These are phyloP conservation scores for Diaporthe velutina DNA, from an alignment of 2,329 filamentous ascomycete genomes.

Conservation along the genomic window DNA sequence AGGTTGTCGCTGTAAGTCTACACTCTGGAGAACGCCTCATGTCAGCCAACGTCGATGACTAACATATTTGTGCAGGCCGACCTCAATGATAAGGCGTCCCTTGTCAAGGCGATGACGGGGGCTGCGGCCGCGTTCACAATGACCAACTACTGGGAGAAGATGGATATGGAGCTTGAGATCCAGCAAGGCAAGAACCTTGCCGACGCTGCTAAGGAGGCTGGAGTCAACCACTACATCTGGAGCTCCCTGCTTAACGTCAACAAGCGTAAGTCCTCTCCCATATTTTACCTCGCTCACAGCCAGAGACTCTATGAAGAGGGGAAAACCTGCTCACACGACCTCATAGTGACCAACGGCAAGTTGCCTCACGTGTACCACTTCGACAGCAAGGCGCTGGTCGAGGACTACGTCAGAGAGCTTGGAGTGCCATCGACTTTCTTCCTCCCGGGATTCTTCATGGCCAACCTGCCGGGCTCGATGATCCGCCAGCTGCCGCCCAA, in stretches of 20 bases:
- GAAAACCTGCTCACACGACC: background rate
- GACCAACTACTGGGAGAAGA: conserved; percentile 65
- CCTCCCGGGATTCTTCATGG: conserved; percentile 67
- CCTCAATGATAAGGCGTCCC: conserved; percentile 58
- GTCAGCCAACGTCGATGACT: background rate
- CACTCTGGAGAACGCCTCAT: background rate
- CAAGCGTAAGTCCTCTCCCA: conserved; percentile 49
- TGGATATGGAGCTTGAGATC: conserved; percentile 54
- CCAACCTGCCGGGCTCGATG: conserved; percentile 56
- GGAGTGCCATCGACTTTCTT: conserved; percentile 63
- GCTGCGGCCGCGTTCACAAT: conserved; percentile 64
- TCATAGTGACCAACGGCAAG: conserved; percentile 53
- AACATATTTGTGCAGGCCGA: conserved; percentile 55
- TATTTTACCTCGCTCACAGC: background rate
- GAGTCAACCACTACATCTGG: conserved; percentile 59
- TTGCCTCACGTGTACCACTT: conserved; percentile 63
- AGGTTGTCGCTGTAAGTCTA: conserved; percentile 59
- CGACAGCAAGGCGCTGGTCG: conserved; percentile 68
- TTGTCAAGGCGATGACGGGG: conserved; percentile 59
- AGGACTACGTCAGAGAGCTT: conserved; percentile 64
- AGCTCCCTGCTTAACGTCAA: conserved; percentile 57
- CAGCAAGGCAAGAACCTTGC: conserved; percentile 62
- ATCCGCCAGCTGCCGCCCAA: conserved; percentile 46
- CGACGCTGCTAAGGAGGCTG: conserved; percentile 58
- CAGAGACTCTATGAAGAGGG: background rate